Percentiles rank a stretch among this genome's conserved stretches.
Conservation (phyloP, 306 rosid genomes). For the Biancaea sappan region DNA sequence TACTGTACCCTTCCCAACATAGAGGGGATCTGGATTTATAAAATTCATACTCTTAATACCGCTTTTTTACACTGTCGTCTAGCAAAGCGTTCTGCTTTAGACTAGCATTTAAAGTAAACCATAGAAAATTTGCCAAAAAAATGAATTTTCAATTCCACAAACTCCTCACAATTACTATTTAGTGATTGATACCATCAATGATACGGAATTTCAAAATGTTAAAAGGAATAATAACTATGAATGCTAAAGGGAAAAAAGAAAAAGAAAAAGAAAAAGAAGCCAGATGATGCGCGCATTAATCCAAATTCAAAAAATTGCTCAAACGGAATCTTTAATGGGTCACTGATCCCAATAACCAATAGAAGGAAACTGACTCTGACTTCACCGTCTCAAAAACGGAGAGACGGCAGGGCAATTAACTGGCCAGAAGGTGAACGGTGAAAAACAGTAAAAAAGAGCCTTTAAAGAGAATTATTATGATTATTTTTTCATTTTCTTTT, state of each 20-base stretch:
- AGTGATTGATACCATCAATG: not conserved
- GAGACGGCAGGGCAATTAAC: conserved; percentile 1
- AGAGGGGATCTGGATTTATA: too few species aligned
- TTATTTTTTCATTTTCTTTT: not conserved
- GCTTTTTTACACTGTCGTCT: not conserved
- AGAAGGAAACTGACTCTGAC: not conserved
- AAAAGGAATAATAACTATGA: too few species aligned
- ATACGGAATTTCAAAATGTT: not conserved
- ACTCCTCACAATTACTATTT: not conserved
- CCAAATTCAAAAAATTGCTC: not conserved
- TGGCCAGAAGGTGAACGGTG: not conserved
- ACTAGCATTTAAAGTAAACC: not conserved
- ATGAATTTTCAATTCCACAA: conserved; percentile 2
- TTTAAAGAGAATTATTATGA: not conserved
- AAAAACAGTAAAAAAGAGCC: not conserved
- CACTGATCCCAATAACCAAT: conserved; percentile 7
- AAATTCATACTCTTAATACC: conserved; percentile 10
- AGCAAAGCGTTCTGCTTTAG: not conserved
- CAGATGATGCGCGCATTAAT: not conserved
- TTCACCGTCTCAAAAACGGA: not conserved
- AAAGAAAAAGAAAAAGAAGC: not conserved
- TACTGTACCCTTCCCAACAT: too few species aligned
- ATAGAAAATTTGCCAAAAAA: not conserved
- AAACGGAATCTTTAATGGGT: not conserved
- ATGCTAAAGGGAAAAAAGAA: not conserved